A percentile compares a stretch with the other conserved stretches of the same genome.
Evolutionary conservation across 164 flowering plant species (phyloP).

Genomic region (Piper longum): DNA sequence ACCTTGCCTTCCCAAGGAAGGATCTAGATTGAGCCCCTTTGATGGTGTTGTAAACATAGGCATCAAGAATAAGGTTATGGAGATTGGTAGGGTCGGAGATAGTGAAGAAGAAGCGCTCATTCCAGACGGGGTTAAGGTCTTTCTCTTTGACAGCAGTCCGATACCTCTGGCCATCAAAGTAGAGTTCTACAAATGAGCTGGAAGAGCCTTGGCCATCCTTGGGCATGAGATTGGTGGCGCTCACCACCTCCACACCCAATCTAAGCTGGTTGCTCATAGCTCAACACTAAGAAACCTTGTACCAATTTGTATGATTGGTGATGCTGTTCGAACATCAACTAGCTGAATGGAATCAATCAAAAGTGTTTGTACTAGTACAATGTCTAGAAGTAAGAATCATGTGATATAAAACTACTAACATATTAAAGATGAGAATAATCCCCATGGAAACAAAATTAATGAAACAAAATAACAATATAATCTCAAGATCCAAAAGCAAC

Average conservation of each 20-base stretch:
- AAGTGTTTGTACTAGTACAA: no score
- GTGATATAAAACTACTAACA: no score
- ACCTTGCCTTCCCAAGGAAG: slow-evolving; percentile 63
- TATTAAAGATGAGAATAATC: no score
- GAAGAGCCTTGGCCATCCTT: slow-evolving; percentile 81
- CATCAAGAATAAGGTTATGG: slow-evolving; percentile 47
- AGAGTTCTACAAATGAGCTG: slow-evolving; percentile 59
- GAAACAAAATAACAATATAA: no score
- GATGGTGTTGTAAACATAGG: slow-evolving; percentile 34
- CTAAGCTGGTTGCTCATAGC: slow-evolving; percentile 47
- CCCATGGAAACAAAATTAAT: no score
- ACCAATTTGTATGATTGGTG: no score
- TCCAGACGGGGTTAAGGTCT: slow-evolving; percentile 88
- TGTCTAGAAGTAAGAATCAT: no score
- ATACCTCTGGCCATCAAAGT: slow-evolving; percentile 61
- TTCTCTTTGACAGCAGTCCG: slow-evolving; percentile 70
- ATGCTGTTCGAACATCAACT: no score
- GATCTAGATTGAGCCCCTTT: slow-evolving; percentile 34
- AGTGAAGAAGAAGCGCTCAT: slow-evolving; percentile 76
- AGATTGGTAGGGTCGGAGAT: slow-evolving; percentile 59
- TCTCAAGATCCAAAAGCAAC: no score
- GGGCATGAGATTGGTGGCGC: slow-evolving; percentile 75
- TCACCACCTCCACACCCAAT: slow-evolving; percentile 64
- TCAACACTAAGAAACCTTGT: not conserved
- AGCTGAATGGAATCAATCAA: no score